phyloP scores from a whole-genome alignment of 345 rosid genomes.

The Citropsis articulata region DNA sequence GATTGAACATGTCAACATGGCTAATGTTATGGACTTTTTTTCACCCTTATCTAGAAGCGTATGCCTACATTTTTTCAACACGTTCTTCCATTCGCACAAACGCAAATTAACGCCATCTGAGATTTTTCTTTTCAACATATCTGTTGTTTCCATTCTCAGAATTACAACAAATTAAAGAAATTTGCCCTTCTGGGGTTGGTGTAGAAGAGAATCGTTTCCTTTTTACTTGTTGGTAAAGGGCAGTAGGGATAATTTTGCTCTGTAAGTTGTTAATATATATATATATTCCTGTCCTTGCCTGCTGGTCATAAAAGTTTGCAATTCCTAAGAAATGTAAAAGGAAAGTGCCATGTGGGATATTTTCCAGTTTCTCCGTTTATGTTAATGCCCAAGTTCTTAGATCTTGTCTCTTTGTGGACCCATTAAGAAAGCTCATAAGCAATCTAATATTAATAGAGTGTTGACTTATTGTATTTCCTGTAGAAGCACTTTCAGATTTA shows the following conservation, averaged over 20 bases:
- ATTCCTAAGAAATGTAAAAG: not conserved
- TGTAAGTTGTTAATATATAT: too few species aligned
- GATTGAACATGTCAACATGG: conserved; percentile 7
- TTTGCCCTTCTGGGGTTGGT: too few species aligned
- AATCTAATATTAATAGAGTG: not conserved
- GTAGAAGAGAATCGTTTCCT: too few species aligned
- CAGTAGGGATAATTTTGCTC: not conserved
- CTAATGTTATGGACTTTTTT: not conserved
- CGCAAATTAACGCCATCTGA: not conserved
- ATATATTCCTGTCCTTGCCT: not conserved
- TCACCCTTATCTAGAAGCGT: too few species aligned
- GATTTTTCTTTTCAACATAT: too few species aligned
- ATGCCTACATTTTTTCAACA: too few species aligned
- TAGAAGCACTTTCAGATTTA: not conserved
- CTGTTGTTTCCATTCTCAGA: too few species aligned
- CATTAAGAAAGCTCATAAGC: not conserved
- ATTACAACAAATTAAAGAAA: too few species aligned
- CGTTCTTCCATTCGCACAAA: not conserved
- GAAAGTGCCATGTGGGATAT: not conserved
- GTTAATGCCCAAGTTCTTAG: not conserved
- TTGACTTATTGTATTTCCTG: not conserved
- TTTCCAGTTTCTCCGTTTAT: not conserved
- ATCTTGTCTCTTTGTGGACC: not conserved
- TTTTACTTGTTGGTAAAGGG: not conserved
- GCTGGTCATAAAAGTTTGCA: not conserved